Percentiles rank a stretch among this genome's conserved stretches.
Conservation (phyloP, 164 flowering plant species). For the Tinospora cordifolia region DNA sequence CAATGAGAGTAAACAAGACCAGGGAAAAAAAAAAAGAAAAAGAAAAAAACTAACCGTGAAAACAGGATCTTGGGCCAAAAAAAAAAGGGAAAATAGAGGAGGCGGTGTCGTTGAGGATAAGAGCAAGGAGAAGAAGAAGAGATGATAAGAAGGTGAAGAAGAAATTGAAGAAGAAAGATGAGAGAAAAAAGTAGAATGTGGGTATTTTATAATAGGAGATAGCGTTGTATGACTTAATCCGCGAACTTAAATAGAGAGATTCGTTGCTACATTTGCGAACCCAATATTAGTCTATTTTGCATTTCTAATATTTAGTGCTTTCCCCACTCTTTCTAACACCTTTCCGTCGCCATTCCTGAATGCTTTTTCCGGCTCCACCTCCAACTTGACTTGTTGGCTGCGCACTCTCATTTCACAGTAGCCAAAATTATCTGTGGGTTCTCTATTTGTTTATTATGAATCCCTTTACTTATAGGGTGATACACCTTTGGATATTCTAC, state of each 20-base stretch:
- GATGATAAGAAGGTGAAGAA: not conserved
- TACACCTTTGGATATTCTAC: too few species aligned
- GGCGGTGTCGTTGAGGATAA: not conserved
- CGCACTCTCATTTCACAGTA: too few species aligned
- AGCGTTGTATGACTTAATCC: slow-evolving; percentile 7
- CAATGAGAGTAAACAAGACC: not conserved
- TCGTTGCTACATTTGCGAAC: not conserved
- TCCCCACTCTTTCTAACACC: not conserved
- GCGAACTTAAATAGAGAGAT: slow-evolving; percentile 10
- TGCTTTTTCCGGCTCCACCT: not conserved
- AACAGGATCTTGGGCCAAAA: not conserved
- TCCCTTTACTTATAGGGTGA: too few species aligned
- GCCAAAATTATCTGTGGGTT: too few species aligned
- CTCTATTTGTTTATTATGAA: too few species aligned
- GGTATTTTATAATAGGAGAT: slow-evolving; percentile 8
- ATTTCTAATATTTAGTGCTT: not conserved
- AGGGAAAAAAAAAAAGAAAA: not conserved
- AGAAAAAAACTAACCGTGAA: slow-evolving; percentile 7
- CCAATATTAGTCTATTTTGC: too few species aligned
- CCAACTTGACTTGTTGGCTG: not conserved
- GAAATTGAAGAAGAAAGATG: not conserved
- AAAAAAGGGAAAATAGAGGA: not conserved
- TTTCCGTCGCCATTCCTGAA: not conserved
- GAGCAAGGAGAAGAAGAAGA: not conserved
- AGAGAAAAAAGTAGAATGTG: slow-evolving; percentile 9